A percentile compares a stretch with the other conserved stretches of the same genome.
These are phyloP conservation scores for Bertia moriformis DNA, from an alignment of 2,329 filamentous ascomycete genomes.

Conservation along the genomic window DNA sequence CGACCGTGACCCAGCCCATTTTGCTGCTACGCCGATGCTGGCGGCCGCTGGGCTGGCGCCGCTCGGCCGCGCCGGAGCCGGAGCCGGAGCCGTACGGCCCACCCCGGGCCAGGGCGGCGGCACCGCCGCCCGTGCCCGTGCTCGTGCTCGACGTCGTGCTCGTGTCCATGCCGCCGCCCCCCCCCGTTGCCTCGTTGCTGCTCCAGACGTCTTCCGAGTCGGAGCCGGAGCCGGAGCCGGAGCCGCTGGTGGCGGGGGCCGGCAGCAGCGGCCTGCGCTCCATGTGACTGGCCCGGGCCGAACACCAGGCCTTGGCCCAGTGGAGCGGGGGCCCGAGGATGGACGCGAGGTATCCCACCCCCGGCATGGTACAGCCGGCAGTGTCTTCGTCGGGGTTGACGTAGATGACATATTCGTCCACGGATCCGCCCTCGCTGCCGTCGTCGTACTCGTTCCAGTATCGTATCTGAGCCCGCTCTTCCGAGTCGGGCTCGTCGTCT, in stretches of 20 bases:
- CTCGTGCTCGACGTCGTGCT: no score
- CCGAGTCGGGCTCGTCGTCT: neutral
- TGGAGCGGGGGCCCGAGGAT: conserved; percentile 32
- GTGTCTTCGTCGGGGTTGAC: conserved; percentile 17
- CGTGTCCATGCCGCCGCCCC: no score
- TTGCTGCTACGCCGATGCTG: conserved; percentile 34
- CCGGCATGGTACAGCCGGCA: conserved; percentile 44
- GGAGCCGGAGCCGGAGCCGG: conserved; percentile 1
- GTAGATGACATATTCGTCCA: conserved; percentile 15
- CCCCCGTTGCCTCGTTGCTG: conserved; percentile 8
- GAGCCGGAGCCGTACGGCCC: conserved; percentile 41
- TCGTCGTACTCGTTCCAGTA: conserved; percentile 87
- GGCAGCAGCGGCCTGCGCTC: conserved; percentile 14
- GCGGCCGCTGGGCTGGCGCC: conserved; percentile 32
- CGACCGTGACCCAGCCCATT: conserved; percentile 35
- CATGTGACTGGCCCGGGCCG: conserved; percentile 10
- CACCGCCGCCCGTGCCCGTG: no score
- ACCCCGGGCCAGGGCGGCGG: conserved; percentile 23
- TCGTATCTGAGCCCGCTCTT: conserved; percentile 8
- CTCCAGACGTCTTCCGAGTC: neutral
- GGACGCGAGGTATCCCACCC: conserved; percentile 42
- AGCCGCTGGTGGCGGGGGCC: no score
- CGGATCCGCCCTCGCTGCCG: conserved; percentile 45
- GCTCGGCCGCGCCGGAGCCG: conserved; percentile 34
- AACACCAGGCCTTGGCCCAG: conserved; percentile 36